Base-by-base conservation (phyloP, 441 rosid genomes). In the Gossypium davidsonii region DNA sequence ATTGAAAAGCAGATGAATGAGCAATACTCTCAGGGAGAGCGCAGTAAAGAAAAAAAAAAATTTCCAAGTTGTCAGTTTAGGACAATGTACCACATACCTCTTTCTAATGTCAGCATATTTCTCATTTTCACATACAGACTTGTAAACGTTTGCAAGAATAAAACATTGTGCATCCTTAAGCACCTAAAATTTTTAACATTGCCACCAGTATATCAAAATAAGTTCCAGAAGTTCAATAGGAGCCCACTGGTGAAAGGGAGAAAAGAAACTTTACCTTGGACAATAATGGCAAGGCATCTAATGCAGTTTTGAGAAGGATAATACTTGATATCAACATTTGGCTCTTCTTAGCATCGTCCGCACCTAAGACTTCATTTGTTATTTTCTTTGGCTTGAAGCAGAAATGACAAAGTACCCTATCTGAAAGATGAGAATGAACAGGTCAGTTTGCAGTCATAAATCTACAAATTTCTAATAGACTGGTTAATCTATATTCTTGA, bases 401-500 rank as follows among this genome's bases (percentile, higher is more conserved):
- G 89, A 95, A 93, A 80, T 95, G 94, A 84, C 99, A 95, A 73
- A 91, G 98, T 49, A 95, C 93, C 74, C 97, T 86, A 82, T 95
- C 99, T 95, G 90, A 70, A 77, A 64, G 37, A 79, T 67, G 71
- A 75, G 72, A 49, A 80, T 37, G 72, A 72, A 62, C 48, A 76
- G 17, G 15, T 81, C 58, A 53, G 62, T 49, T 67, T 42, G 74
- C 73, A 57, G 66, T 60, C 76, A 70, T 59, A 73, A 44, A 71
- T 56, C 68, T 23, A 61, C 23, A 17, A 66, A 69, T 65, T 72
- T 72, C 80, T 48, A 74, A 23, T 69, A 78, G 48, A 62, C 25
- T 18, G 62, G 18, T 21, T 31, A 53, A 52, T 68, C 48, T 52
- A 28, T 21, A 51, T 68, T 4, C 20, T 10, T 44, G 49, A 44